Conservation (phyloP, 176 grass and related monocot genomes). For the Pontederia paniculata region DNA sequence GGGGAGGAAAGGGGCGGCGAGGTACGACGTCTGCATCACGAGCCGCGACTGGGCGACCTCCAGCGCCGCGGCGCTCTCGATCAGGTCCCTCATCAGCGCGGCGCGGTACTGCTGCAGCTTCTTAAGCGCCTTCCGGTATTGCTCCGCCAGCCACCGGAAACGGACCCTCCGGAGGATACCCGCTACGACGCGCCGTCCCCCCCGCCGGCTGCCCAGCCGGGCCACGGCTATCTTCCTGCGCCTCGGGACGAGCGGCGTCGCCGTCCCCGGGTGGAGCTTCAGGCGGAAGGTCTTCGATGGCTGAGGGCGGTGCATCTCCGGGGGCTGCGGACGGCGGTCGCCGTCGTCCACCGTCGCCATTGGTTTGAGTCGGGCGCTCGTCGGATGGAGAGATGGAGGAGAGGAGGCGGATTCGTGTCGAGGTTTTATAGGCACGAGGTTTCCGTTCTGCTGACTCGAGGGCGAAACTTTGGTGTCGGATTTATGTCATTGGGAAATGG, state of each 20-base stretch:
- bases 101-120: not conserved
- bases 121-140: slow-evolving; percentile 7
- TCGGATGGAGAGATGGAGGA: too few relatives aligned
- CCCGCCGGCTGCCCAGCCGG: slow-evolving; percentile 3
- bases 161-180: slow-evolving; percentile 3
- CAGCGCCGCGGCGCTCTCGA: not conserved
- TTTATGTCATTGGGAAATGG: too few relatives aligned
- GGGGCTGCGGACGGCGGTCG: too few relatives aligned
- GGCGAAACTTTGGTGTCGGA: too few relatives aligned
- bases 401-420: too few relatives aligned
- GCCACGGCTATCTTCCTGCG: slow-evolving; percentile 19
- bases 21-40: not conserved
- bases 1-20: slow-evolving; percentile 10
- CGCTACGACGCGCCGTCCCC: not conserved
- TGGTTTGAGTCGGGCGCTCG: too few relatives aligned
- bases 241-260: not conserved
- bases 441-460: too few relatives aligned
- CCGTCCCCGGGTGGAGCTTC: not conserved
- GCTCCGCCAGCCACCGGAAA: slow-evolving; percentile 8
- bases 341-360: too few relatives aligned
- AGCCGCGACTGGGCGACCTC: slow-evolving; percentile 3
- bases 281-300: not conserved
- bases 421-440: too few relatives aligned
- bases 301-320: too few relatives aligned
- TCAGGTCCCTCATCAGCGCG: not conserved